Evolutionary conservation across 164 flowering plant genomes (phyloP), one percentile per base, ranked within the genome.

Genomic region (Piper betle): DNA sequence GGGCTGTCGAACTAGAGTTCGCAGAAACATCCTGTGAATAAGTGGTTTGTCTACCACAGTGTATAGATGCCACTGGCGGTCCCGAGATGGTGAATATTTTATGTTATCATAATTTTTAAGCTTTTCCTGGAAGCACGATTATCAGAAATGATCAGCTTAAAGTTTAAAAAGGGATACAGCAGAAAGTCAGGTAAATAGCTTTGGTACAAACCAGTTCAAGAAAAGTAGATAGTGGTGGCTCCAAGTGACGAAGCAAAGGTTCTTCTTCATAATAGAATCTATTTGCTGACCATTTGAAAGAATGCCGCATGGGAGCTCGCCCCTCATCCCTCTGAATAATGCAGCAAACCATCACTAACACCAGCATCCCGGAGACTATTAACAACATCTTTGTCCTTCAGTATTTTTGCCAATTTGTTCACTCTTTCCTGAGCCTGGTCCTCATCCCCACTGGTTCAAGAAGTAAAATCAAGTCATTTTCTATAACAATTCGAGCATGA

Each of bases 391-490:
- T 83, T 78, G 54, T 84, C 99, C 77, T 82, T 87, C 37, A 94
- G 84, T 73, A 83, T 91, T 74, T 88, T 94, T 65, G 96, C 96
- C 63, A 94, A 74, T 75, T 87, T 94, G 70, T 85, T 73, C 20
- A 91, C 74, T 80, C 99, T 87, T 77, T 91, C 99, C 77, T 91
- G 99, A 66, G 99, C 97, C 77, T 94, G 99, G 80, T 94, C 99
- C 74, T 94, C 99, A 66, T 94, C 99, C 53, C 99, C 99, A 78
- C 99, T 94, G 84, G 68, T 77, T 74, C 70, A 19, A 15, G 41
- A 37, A 20, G 39, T 0, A 54, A 9, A 54, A n/a, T 8, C 33
- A 25, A 25, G 33, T 25, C 33, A 25, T 25, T 25, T 25, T 1
- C 33, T 25, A 25, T 25, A 25, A 25, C 33, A 25, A 25, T 25